Percentiles rank a stretch among this genome's conserved stretches.
These are phyloP conservation scores for Cystofilobasidium ferigula DNA, from an alignment of 768 basidiomycete genomes.

Conservation along the genomic window DNA sequence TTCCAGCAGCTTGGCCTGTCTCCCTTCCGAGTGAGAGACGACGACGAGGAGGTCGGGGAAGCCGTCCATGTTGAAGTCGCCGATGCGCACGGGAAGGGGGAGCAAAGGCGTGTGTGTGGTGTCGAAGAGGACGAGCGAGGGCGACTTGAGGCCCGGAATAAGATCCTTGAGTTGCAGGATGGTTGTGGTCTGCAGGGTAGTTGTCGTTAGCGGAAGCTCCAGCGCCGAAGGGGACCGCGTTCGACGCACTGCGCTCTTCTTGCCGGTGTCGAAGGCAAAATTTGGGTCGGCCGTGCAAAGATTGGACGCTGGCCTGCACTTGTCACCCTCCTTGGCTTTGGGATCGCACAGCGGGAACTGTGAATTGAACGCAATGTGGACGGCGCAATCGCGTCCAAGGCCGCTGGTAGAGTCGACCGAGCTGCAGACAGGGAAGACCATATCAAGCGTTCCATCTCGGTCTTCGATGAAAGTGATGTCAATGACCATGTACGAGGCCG, in stretches of 20 bases:
- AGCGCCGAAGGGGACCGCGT: too few species aligned
- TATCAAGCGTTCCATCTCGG: slow-evolving; percentile 90
- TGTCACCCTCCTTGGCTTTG: not conserved
- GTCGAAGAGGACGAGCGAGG: slow-evolving; percentile 51
- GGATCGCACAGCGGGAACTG: slow-evolving; percentile 69
- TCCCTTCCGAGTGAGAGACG: slow-evolving; percentile 28
- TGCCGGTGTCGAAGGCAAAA: slow-evolving; percentile 7
- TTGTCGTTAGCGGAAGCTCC: not conserved
- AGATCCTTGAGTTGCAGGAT: slow-evolving; percentile 56
- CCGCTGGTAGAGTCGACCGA: slow-evolving; percentile 59
- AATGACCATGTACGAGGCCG: too few species aligned
- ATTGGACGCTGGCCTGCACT: slow-evolving; percentile 39
- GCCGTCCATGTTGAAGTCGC: slow-evolving; percentile 86
- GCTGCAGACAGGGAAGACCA: slow-evolving; percentile 77
- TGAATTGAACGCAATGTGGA: slow-evolving; percentile 88
- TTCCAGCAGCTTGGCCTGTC: slow-evolving; percentile 36
- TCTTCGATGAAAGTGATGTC: slow-evolving; percentile 41
- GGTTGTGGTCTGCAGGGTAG: slow-evolving; percentile 50
- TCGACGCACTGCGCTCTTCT: not conserved
- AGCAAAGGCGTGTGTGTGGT: slow-evolving; percentile 54
- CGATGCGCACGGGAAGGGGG: slow-evolving; percentile 67
- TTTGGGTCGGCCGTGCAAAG: slow-evolving; percentile 52
- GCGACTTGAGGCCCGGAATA: slow-evolving; percentile 42
- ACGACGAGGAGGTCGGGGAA: slow-evolving; percentile 76
- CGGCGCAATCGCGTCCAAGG: slow-evolving; percentile 59